Evolutionary conservation across 2,329 filamentous ascomycete genomes (phyloP), one percentile per base, ranked within the genome.

Genomic region (Alternaria sp.): DNA sequence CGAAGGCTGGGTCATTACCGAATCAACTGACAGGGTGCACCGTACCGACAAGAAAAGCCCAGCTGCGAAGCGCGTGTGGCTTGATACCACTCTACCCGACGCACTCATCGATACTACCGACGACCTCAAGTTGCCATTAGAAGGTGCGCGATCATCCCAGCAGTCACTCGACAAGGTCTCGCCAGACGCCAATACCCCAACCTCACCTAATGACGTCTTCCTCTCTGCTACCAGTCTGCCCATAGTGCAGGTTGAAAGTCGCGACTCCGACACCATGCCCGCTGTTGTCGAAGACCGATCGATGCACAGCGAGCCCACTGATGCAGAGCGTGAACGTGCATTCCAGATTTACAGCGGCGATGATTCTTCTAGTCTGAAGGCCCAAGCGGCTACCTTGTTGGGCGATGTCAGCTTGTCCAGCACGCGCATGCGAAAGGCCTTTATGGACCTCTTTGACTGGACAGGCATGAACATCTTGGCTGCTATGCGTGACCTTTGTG

Each of bases 381-480:
- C 90, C 32, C 90, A 91, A 74, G 93, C 94, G 16, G 93, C 94
- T 26, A 87, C 93, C 28, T 96, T 93, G 89, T 89, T 97, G 79
- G 95, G 95, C 68, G 92, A 95, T 66, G 76, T 81, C 26, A 85
- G 84, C 14, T 76, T 82, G 7, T 81, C 84, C 43, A 86, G 86
- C 68, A 80, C 80, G 42, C 80, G 81, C 57, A 81, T 86, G n/a
- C 80, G 88, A 49, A 84, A 84, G 66, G 94, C 94, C 0, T 99
- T 97, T 78, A 96, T 99, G 91, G 89, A 93, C 62, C 82, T 97
- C 11, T 97, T 94, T 75, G 90, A 97, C 75, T 98, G 95, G 81
- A 83, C 87, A 7, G 90, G 90, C 69, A 85, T 91, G 72, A 96
- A 92, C 76, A 90, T 98, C 48, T 84, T 98, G 16, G 84, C 86